A percentile compares a stretch with the other conserved stretches of the same genome.
These are phyloP conservation scores for Marsdenia floribunda DNA, from an alignment of 257 asterid species.

Conservation along the genomic window DNA sequence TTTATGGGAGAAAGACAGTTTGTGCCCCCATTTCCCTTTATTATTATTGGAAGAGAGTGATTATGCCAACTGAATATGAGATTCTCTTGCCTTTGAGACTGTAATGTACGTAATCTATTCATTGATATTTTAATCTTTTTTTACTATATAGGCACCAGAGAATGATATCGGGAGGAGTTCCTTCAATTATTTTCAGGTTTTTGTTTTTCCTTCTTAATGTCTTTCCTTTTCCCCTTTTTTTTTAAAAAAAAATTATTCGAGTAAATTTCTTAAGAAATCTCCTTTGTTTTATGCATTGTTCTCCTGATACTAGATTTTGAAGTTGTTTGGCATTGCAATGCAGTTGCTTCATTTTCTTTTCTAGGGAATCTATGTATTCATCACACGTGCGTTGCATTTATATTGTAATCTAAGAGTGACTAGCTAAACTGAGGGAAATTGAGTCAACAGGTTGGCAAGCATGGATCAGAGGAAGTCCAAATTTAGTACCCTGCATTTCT, in stretches of 20 bases:
- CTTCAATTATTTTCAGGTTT: conserved; percentile 82
- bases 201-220: not conserved
- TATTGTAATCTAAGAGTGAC: not conserved
- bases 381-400: not conserved
- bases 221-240: conserved; percentile 3
- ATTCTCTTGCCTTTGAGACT: not conserved
- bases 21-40: not conserved
- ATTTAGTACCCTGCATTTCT: too few species aligned
- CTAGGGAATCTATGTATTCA: not conserved
- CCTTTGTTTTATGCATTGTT: not conserved
- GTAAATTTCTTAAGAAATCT: not conserved
- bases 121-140: not conserved
- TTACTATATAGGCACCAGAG: conserved; percentile 71
- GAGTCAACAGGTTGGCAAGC: not conserved
- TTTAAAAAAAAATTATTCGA: too few species aligned
- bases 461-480: not conserved
- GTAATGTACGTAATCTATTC: not conserved
- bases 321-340: not conserved
- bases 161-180: conserved; percentile 93
- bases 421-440: not conserved
- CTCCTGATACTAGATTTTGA: not conserved
- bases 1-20: not conserved
- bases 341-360: not conserved
- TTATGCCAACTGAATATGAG: not conserved
- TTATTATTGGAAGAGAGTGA: not conserved